Evolutionary conservation across 2,329 filamentous ascomycete genomes (phyloP), one percentile per base, ranked within the genome.

Genomic region (Aureobasidium musti): DNA sequence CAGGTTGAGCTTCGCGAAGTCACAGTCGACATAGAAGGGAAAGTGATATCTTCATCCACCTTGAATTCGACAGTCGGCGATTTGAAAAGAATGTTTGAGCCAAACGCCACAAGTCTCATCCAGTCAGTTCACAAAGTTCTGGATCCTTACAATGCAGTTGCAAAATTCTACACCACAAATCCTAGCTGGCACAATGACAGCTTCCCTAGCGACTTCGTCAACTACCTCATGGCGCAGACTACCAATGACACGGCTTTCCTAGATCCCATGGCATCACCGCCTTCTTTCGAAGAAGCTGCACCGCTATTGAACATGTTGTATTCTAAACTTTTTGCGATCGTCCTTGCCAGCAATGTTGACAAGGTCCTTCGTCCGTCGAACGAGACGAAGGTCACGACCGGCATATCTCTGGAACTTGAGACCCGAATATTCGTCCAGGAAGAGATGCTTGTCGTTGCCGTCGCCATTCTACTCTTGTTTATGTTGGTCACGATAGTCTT

Each of bases 391-490:
- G 1, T 53, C 0, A 33, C 75, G 0, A 5, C 68, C 0, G 78
- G 73, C 0, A 10, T 11, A 35, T 35, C 33, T 10, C 8, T 33
- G 30, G 8, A 8, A 33, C 30, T 33, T 33, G 33, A 35, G 33
- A 11, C 33, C 7, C 33, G 33, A 10, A 11, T 11, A 8, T 35
- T 35, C 10, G 33, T 35, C 10, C 10, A 8, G 33, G 6, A 8
- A 11, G 7, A 8, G 7, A 35, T 35, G 33, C 10, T 35, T 11
- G 13, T 35, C 33, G 2, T 35, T 11, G 6, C 33, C 10, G 72
- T 83, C 6, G 68, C 67, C 0, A 80, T 87, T 0, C 68, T 88
- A 0, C 69, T 54, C 0, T 23, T 81, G 0, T 82, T 86, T 50
- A 69, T 81, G 0, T 8, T 82, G 0, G 78, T 82, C 0, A 79